Conservation (phyloP, 192 early-diverging fungal species). For the Linnemannia schmuckeri region DNA sequence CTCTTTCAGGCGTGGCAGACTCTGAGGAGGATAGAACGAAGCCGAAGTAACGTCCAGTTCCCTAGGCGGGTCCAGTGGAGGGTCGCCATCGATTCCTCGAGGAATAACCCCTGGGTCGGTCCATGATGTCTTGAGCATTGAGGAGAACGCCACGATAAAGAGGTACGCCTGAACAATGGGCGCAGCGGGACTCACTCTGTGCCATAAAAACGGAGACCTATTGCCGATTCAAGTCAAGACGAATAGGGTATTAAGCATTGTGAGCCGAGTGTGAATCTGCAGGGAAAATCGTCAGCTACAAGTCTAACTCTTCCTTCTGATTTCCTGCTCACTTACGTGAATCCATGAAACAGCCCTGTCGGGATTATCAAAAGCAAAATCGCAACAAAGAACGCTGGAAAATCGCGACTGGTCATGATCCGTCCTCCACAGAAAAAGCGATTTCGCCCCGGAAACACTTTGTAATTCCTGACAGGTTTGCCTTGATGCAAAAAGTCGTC, state of each 20-base stretch:
- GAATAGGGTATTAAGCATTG: not conserved
- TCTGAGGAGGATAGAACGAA: conserved; percentile 53
- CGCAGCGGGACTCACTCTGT: conserved; percentile 66
- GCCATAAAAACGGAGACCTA: conserved; percentile 79
- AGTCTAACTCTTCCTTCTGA: not conserved
- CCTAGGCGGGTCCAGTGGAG: conserved; percentile 64
- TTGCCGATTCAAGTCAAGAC: not conserved
- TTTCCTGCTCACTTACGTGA: conserved; percentile 59
- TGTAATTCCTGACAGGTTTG: conserved; percentile 55
- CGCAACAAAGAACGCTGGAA: conserved; percentile 72
- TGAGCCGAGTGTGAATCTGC: not conserved
- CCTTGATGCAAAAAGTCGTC: conserved; percentile 37
- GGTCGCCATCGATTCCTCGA: conserved; percentile 73
- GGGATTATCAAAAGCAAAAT: conserved; percentile 70
- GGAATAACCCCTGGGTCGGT: conserved; percentile 83
- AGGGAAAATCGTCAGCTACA: not conserved
- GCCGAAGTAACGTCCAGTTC: conserved; percentile 58
- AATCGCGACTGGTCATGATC: conserved; percentile 73
- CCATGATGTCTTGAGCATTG: conserved; percentile 83
- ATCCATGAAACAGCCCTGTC: conserved; percentile 70
- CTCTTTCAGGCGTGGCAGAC: conserved; percentile 61
- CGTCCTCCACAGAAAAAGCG: conserved; percentile 75
- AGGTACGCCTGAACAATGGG: conserved; percentile 80
- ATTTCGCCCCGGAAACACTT: conserved; percentile 67
- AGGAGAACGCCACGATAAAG: conserved; percentile 69